These are phyloP conservation scores for Aspergillus campestris DNA, from an alignment of 495 filamentous ascomycete genomes.

Conservation along the genomic window DNA sequence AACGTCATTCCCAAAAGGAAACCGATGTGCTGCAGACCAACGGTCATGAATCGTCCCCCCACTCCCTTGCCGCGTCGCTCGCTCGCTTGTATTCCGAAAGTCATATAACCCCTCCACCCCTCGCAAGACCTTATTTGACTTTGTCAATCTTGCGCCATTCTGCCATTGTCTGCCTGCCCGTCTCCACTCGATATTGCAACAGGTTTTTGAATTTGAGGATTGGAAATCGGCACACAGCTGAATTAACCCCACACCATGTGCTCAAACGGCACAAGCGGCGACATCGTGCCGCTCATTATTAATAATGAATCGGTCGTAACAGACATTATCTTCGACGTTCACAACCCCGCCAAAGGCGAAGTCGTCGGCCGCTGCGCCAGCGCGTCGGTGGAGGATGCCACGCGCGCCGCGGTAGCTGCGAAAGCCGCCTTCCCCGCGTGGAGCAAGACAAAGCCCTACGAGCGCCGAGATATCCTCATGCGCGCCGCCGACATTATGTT, in stretches of 20 bases:
- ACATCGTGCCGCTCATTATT: slow-evolving; percentile 60
- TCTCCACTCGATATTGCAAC: too few species aligned
- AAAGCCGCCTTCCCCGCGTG: slow-evolving; percentile 63
- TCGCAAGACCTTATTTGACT: too few species aligned
- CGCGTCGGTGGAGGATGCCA: slow-evolving; percentile 54
- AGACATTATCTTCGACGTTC: slow-evolving; percentile 56
- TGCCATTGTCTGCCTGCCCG: too few species aligned
- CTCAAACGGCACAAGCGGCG: slow-evolving; percentile 5
- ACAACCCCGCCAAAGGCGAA: slow-evolving; percentile 53
- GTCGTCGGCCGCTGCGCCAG: slow-evolving; percentile 52
- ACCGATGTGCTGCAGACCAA: too few species aligned
- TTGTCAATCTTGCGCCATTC: too few species aligned
- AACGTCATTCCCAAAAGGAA: too few species aligned
- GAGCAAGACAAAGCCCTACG: slow-evolving; percentile 50
- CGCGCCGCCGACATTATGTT: slow-evolving; percentile 63
- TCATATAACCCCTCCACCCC: too few species aligned
- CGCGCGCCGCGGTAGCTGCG: slow-evolving; percentile 47
- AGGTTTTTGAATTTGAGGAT: too few species aligned
- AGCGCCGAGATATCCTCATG: slow-evolving; percentile 63
- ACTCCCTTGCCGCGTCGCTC: background rate
- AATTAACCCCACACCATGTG: slow-evolving; percentile 1
- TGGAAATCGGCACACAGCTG: background rate
- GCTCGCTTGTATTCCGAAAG: background rate
- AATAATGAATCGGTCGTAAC: slow-evolving; percentile 58
- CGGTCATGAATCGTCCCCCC: background rate